Conservation (phyloP, 2,329 filamentous ascomycete species). For the Microdochium nivale region DNA sequence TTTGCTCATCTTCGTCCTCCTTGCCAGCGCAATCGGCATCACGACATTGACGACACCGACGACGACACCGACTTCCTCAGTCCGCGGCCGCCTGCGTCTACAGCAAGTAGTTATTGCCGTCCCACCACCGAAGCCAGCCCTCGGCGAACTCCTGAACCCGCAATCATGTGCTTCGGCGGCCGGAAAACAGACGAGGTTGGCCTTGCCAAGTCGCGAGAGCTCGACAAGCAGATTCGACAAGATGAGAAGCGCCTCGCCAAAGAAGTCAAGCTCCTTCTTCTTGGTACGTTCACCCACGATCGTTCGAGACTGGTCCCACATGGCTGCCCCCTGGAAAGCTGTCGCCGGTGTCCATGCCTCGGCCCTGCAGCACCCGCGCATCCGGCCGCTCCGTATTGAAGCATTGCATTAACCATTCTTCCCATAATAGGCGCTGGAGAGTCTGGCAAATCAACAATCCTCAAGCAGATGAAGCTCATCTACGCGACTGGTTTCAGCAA, state of each 20-base stretch:
- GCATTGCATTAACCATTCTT: constrained; percentile 8
- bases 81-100: background rate
- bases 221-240: constrained; percentile 75
- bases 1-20: background rate
- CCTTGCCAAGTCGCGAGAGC: constrained; percentile 57
- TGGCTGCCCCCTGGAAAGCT: constrained; percentile 5
- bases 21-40: background rate
- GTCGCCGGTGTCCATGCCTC: background rate
- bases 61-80: background rate
- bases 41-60: background rate
- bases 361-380: background rate
- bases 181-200: constrained; percentile 40
- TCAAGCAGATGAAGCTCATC: constrained; percentile 99
- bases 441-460: constrained; percentile 90
- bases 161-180: constrained; percentile 55
- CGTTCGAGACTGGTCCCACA: constrained; percentile 3
- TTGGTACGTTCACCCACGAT: constrained; percentile 53
- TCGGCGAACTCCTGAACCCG: background rate
- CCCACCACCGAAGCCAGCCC: background rate
- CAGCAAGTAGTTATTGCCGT: background rate
- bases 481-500: constrained; percentile 88
- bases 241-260: constrained; percentile 82
- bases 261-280: constrained; percentile 87
- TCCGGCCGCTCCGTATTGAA: constrained; percentile 1
- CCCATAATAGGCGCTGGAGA: constrained; percentile 73